Evolutionary conservation across 495 filamentous ascomycete species (phyloP).

Genomic region (Lentithecium fluviatile): DNA sequence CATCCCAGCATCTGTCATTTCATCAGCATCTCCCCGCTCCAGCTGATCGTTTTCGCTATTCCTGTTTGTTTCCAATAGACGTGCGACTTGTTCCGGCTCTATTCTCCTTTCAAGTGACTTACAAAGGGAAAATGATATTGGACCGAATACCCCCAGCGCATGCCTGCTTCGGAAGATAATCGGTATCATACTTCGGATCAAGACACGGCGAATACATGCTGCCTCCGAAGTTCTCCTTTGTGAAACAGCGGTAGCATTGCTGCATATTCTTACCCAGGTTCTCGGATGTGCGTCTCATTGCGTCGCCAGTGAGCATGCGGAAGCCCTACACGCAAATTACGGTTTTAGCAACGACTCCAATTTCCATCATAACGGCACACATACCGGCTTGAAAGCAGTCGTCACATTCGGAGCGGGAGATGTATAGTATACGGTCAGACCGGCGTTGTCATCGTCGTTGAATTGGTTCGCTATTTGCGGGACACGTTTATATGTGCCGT

Average conservation of each 20-base stretch:
- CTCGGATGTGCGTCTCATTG: slow-evolving; percentile 16
- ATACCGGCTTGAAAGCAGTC: slow-evolving; percentile 29
- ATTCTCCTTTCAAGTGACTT: not conserved
- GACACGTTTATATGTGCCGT: slow-evolving; percentile 26
- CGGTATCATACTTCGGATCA: slow-evolving; percentile 24
- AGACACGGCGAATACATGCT: slow-evolving; percentile 17
- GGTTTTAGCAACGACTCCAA: not conserved
- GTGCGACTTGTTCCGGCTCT: not conserved
- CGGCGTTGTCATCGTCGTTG: slow-evolving; percentile 25
- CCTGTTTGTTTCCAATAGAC: not conserved
- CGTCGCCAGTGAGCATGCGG: slow-evolving; percentile 31
- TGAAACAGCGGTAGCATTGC: slow-evolving; percentile 27
- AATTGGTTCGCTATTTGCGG: slow-evolving; percentile 29
- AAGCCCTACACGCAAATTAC: slow-evolving; percentile 26
- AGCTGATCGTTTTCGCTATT: no score
- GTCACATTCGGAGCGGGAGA: slow-evolving; percentile 8
- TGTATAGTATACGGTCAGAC: slow-evolving; percentile 27
- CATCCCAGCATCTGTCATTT: slow-evolving; percentile 48
- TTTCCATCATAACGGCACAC: not conserved
- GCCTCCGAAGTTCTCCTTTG: slow-evolving; percentile 8
- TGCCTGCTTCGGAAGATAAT: slow-evolving; percentile 20
- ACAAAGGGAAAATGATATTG: slow-evolving; percentile 28
- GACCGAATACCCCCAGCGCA: slow-evolving; percentile 28
- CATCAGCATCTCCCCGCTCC: no score
- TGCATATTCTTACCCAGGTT: slow-evolving; percentile 20